Evolutionary conservation across 345 rosid genomes (phyloP).

Genomic region (Syzygium oleosum): DNA sequence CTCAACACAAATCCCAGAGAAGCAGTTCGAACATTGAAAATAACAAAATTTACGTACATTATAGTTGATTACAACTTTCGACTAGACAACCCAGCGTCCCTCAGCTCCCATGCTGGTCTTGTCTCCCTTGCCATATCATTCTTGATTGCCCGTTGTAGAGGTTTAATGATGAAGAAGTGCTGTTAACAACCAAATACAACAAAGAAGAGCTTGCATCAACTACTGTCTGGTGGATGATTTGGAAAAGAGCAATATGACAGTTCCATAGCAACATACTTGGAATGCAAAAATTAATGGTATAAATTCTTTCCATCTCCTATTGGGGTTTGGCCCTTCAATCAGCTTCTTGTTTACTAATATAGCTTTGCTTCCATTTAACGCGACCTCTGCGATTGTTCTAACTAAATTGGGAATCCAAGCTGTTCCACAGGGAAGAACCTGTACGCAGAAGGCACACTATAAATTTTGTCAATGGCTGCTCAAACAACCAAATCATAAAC

Average conservation of each 20-base stretch:
- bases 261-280: constrained; percentile 27
- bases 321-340: constrained; percentile 48
- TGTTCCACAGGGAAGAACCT: constrained; percentile 48
- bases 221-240: background rate
- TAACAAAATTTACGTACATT: background rate
- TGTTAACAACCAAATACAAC: constrained; percentile 1
- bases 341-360: constrained; percentile 44
- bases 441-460: background rate
- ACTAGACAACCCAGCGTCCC: constrained; percentile 2
- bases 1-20: background rate
- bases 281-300: constrained; percentile 37
- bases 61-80: background rate
- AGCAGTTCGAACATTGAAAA: background rate
- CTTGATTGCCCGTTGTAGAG: constrained; percentile 34
- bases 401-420: constrained; percentile 46
- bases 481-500: background rate
- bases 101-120: constrained; percentile 27
- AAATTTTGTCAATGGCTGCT: background rate
- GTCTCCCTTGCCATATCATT: constrained; percentile 25
- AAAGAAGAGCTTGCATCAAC: background rate
- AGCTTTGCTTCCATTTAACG: constrained; percentile 28
- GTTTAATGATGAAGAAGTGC: constrained; percentile 34
- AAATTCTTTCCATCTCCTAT: constrained; percentile 33
- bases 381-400: constrained; percentile 29
- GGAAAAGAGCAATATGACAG: background rate